phyloP scores from a whole-genome alignment of 768 basidiomycete genomes.

The Termitomyces sp. region DNA sequence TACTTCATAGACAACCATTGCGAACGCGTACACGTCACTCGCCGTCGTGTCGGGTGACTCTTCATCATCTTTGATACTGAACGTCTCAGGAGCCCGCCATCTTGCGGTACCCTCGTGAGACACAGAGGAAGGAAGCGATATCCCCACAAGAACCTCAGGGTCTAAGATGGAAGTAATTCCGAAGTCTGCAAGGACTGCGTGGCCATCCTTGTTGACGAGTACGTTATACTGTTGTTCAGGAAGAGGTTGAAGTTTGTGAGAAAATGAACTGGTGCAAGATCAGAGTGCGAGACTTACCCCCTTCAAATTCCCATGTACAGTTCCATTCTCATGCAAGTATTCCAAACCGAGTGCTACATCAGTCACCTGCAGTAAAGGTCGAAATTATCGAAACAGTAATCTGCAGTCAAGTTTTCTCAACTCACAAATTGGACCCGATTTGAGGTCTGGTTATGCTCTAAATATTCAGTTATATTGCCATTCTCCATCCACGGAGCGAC shows the following conservation, averaged over 20 bases:
- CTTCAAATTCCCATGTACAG: not conserved
- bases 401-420: not conserved
- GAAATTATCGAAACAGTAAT: not conserved
- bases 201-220: not conserved
- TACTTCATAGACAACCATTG: constrained; percentile 1
- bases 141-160: not conserved
- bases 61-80: not conserved
- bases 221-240: not conserved
- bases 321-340: not conserved
- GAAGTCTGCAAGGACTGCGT: not conserved
- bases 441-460: not conserved
- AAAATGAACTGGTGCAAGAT: not conserved
- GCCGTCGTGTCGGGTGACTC: not conserved
- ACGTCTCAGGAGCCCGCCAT: constrained; percentile 2
- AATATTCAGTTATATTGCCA: not conserved
- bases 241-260: not conserved
- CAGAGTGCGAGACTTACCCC: not conserved
- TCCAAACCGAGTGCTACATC: not conserved
- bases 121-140: not conserved
- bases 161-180: not conserved
- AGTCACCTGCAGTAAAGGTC: not conserved
- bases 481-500: not conserved
- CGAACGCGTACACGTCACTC: not conserved
- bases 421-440: not conserved
- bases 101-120: not conserved